Conservation (phyloP, 208 protist species). For the Leishmania major region DNA sequence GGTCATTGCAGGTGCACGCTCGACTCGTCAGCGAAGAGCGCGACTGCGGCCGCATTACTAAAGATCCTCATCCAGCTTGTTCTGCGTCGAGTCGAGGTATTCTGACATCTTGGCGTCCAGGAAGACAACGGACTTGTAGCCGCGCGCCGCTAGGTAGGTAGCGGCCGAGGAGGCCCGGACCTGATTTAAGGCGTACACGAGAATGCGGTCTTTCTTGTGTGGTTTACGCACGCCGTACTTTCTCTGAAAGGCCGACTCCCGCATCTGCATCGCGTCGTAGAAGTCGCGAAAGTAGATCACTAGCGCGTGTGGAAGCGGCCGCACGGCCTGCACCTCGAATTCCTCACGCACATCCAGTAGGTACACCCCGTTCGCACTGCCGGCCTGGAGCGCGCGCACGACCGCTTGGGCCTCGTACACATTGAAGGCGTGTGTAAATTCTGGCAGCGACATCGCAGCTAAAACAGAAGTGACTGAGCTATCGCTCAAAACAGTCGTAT, state of each 20-base stretch:
- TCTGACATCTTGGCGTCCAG: slow-evolving; percentile 41
- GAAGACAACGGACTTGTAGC: slow-evolving; percentile 37
- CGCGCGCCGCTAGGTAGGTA: slow-evolving; percentile 26
- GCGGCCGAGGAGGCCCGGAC: slow-evolving; percentile 39
- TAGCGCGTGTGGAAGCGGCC: slow-evolving; percentile 49
- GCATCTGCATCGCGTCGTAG: slow-evolving; percentile 48
- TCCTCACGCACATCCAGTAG: slow-evolving; percentile 68
- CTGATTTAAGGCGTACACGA: slow-evolving; percentile 54
- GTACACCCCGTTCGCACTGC: slow-evolving; percentile 37
- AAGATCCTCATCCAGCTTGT: slow-evolving; percentile 51
- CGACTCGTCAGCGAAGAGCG: not conserved
- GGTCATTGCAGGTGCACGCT: too few species aligned
- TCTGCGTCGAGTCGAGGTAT: slow-evolving; percentile 41
- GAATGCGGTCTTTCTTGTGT: slow-evolving; percentile 47
- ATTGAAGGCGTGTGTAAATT: slow-evolving; percentile 40
- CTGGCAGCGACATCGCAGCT: slow-evolving; percentile 25
- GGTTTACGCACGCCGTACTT: slow-evolving; percentile 67
- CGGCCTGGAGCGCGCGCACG: slow-evolving; percentile 49
- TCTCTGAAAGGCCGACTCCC: slow-evolving; percentile 37
- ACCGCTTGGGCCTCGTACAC: slow-evolving; percentile 61
- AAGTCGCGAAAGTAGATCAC: slow-evolving; percentile 62
- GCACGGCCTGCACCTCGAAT: slow-evolving; percentile 51
- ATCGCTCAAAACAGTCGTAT: not conserved
- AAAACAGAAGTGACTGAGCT: not conserved
- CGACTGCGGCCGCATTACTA: slow-evolving; percentile 7